Evolutionary conservation across 2,329 filamentous ascomycete species (phyloP).

Genomic region (Cordyceps tenuipes): DNA sequence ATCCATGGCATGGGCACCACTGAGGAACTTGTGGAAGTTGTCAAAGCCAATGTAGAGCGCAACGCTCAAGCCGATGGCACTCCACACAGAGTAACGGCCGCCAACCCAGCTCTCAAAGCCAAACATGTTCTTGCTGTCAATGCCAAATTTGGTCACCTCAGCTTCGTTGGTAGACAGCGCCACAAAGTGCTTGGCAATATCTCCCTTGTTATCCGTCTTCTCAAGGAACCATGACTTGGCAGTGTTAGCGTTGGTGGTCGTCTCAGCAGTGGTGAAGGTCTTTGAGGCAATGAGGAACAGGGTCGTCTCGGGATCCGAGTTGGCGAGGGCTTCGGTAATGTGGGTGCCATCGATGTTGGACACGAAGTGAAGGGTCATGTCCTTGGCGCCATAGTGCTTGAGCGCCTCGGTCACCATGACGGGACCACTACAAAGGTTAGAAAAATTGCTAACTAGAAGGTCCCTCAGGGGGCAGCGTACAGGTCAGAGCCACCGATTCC

Average conservation of each 20-base stretch:
- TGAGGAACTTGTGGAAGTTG: slow-evolving; percentile 94
- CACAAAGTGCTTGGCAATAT: slow-evolving; percentile 98
- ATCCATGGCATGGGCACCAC: slow-evolving; percentile 95
- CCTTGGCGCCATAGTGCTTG: slow-evolving; percentile 82
- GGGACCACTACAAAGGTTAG: slow-evolving; percentile 58
- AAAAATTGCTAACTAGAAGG: slow-evolving; percentile 18
- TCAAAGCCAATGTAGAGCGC: slow-evolving; percentile 93
- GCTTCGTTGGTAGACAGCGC: slow-evolving; percentile 91
- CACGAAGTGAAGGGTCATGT: slow-evolving; percentile 91
- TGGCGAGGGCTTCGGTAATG: slow-evolving; percentile 82
- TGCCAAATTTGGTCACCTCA: slow-evolving; percentile 97
- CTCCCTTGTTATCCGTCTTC: slow-evolving; percentile 63
- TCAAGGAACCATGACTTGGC: slow-evolving; percentile 96
- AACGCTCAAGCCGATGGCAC: slow-evolving; percentile 91
- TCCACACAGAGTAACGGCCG: slow-evolving; percentile 98
- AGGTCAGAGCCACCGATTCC: slow-evolving; percentile 98
- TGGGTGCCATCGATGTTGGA: slow-evolving; percentile 99
- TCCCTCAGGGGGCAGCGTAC: slow-evolving; percentile 47
- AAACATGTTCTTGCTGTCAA: slow-evolving; percentile 99
- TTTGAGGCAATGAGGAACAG: slow-evolving; percentile 98
- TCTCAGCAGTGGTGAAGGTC: slow-evolving; percentile 98
- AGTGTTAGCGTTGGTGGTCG: slow-evolving; percentile 91
- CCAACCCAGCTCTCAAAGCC: slow-evolving; percentile 98
- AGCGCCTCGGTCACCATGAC: slow-evolving; percentile 99
- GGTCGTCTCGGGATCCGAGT: slow-evolving; percentile 93